Base-by-base conservation (phyloP, 345 rosid genomes). In the Acer campestre region DNA sequence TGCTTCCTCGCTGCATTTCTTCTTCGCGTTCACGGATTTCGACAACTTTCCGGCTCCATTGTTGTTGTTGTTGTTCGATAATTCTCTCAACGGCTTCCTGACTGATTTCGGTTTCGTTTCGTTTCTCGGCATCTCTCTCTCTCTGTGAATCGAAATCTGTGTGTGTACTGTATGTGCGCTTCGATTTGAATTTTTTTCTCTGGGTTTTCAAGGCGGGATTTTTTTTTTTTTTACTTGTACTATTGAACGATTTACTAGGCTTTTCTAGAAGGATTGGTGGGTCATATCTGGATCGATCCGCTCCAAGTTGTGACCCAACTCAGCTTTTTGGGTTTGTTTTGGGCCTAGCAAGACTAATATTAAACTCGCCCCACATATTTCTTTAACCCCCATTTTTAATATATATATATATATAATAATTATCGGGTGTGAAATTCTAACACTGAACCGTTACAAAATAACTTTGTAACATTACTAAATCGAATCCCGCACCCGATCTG, bases 21-120 rank as follows among this genome's bases (percentile, higher is more conserved):
- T 44, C 51, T 75, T 74, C 29, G 74, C 13, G 55, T 74, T 79
- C 48, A 10, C 66, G 0, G 88, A 80, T 72, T 84, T 87, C 67
- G 81, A 72, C 65, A 75, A 65, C 25, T 61, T 42, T 68, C 76
- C 77, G 7, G 53, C 80, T 68, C 69, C 72, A 17, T 22, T 25
- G 49, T 61, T 42, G 10, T 42, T 27, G 67, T 61, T 56, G 2
- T 71, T 68, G 61, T 85, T 86, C 13, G 86, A 40, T 14, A 88
- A 66, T 25, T 84, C 85, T 61, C 78, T 76, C 71, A 87, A 70
- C 31, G 88, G 82, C 73, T 73, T 80, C 80, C 92, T 76, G 62
- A 46, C 84, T 7, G 83, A 79, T 75, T 75, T 85, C 68, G 77
- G 42, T 71, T 74, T 86, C 74, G 48, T 75, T 61, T 80, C 83